Evolutionary conservation across 768 basidiomycete species (phyloP), one percentile per base, ranked within the genome.

Genomic region (Tricholoma hemisulphureum): DNA sequence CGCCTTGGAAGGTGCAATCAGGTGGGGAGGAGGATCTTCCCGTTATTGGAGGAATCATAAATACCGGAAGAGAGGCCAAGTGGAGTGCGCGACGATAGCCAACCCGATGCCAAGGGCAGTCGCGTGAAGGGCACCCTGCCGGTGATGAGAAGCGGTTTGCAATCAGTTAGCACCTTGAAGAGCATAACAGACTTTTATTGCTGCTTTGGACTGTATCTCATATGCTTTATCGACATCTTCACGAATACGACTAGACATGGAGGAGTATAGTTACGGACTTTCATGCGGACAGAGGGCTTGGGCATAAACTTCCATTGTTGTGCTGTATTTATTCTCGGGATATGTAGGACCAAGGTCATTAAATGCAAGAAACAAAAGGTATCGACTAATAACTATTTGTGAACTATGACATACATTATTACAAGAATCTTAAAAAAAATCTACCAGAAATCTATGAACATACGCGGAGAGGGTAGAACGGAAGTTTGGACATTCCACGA

Each of bases 31-130:
- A 46, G 18, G n/a, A n/a, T 28, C 16, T 11, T n/a, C 9, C 9
- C 16, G 31, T 39, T 23, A 2, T 3, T 34, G 24, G 24, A 32
- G 14, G 26, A 14, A 29, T 35, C 18, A 21, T 24, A 16, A 35
- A 26, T 78, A 89, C 89, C 86, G 79, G 70, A 92, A 91, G 29
- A 76, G 63, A 29, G 89, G 88, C 86, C 86, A 93, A n/a, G 78
- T 73, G 67, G 84, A 80, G 64, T 93, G 88, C 13, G 75, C 83
- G 48, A 92, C 72, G 43, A 83, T 77, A 9, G 83, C 80, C 24
- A 84, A 66, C n/a, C 87, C 86, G 31, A 84, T 59, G 4, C 89
- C 86, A 45, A 87, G 61, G 35, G 74, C 78, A 13, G 80, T 81
- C 55, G 76, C 76, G 65, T 79, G 75, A 53, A 76, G 69, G 57